phyloP scores from a whole-genome alignment of 1,139 yeast species.

The Casaregolazyma lundiana region DNA sequence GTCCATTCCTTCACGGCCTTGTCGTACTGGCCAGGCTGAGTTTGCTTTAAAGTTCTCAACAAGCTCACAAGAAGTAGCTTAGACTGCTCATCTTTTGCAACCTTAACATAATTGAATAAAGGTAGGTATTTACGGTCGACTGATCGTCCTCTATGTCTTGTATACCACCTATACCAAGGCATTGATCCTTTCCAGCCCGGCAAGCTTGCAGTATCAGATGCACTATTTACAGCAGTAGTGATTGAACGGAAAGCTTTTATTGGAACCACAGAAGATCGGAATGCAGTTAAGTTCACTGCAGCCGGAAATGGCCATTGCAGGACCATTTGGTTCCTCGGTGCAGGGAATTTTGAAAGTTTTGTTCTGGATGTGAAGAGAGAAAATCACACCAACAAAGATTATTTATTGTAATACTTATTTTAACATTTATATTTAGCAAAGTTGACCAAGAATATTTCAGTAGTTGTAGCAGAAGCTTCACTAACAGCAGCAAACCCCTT shows the following conservation, averaged over 20 bases:
- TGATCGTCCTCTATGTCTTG: conserved; percentile 8
- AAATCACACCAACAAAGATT: too few species aligned
- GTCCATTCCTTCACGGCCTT: conserved; percentile 1
- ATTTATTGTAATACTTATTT: too few species aligned
- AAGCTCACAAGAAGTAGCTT: background rate
- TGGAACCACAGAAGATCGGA: too few species aligned
- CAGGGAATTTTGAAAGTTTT: too few species aligned
- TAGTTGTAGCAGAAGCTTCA: too few species aligned
- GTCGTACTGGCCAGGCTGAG: too few species aligned
- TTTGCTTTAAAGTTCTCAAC: too few species aligned
- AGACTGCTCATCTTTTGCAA: background rate
- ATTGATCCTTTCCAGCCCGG: conserved; percentile 7
- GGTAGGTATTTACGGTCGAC: conserved; percentile 7
- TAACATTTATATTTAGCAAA: too few species aligned
- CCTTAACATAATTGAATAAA: conserved; percentile 8
- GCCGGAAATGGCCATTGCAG: background rate
- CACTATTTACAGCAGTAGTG: too few species aligned
- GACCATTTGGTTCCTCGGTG: background rate
- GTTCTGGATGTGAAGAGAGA: too few species aligned
- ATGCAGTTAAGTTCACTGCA: background rate
- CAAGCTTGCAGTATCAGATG: background rate
- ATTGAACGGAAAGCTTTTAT: too few species aligned
- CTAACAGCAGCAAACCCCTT: conserved; percentile 19
- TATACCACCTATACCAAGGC: conserved; percentile 17
- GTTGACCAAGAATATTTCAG: too few species aligned